Percentiles rank a stretch among this genome's conserved stretches.
Conservation (phyloP, 768 basidiomycete genomes). For the Trametes gibbosa region DNA sequence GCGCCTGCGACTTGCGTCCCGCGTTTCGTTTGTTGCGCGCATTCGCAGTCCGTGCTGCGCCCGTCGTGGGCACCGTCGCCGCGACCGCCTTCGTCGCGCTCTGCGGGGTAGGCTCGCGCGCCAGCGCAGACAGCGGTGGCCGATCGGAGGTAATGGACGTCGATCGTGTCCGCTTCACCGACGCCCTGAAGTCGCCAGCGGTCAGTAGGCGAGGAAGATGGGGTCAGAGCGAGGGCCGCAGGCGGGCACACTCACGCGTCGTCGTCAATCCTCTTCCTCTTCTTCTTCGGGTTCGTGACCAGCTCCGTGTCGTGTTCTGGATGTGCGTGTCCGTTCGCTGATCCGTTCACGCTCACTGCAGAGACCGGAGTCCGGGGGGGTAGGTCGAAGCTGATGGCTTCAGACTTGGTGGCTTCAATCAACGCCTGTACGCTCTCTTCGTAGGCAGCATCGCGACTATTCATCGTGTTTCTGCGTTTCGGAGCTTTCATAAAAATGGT, state of each 20-base stretch:
- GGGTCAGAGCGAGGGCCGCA: neutral
- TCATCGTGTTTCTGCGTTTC: conserved; percentile 96
- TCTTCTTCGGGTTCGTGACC: conserved; percentile 48
- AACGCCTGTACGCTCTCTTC: conserved; percentile 79
- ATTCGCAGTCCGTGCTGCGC: conserved; percentile 26
- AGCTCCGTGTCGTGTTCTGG: conserved; percentile 48
- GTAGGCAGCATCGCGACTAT: conserved; percentile 91
- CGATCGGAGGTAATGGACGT: conserved; percentile 69
- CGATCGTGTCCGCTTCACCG: conserved; percentile 76
- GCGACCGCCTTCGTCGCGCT: conserved; percentile 20
- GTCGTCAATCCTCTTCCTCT: conserved; percentile 75
- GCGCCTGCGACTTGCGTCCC: conserved; percentile 31
- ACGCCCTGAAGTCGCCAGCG: conserved; percentile 33
- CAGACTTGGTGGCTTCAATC: conserved; percentile 70
- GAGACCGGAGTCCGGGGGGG: conserved; percentile 20
- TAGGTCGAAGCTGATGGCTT: conserved; percentile 48
- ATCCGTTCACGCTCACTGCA: conserved; percentile 18
- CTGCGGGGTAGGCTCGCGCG: conserved; percentile 33
- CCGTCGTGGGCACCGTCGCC: conserved; percentile 18
- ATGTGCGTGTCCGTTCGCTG: conserved; percentile 38
- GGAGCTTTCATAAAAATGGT: conserved; percentile 56
- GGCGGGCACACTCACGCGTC: conserved; percentile 57
- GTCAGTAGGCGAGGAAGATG: neutral
- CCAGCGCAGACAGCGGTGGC: conserved; percentile 34
- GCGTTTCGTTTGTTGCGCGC: conserved; percentile 30